Base-by-base conservation (phyloP, 352 stramenopile genomes). In the Phytophthora citricola region DNA sequence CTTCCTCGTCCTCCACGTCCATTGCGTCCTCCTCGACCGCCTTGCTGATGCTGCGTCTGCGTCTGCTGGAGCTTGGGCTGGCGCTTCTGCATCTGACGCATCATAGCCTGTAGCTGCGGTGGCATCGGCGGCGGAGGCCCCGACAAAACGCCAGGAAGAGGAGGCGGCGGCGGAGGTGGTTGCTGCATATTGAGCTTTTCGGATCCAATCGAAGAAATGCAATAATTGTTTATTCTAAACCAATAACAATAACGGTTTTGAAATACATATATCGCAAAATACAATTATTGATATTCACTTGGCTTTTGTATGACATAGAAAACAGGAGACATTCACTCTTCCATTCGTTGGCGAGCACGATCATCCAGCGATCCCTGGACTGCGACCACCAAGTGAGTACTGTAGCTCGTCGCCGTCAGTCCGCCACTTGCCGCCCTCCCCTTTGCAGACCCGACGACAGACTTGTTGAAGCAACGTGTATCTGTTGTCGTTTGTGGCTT, bases 21-120 rank as follows among this genome's bases (percentile, higher is more conserved):
- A 38, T 31, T 24, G 14, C 31, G 29, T 11, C 39, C 65, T 50
- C 64, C 57, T 12, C 65, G 63, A 52, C 66, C 51, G 29, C 48
- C 36, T 39, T 49, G 50, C 45, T 56, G 58, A 1, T 73, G 63
- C n/a, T 71, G 48, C 3, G 70, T 20, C 17, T 20, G 17, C 17
- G 17, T 62, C 46, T 72, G 57, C 63, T 75, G 61, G 41, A 81
- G 66, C 55, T 79, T 80, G 14, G 77, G 77, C 44, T 83, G 68
- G 1, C 49, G 64, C 38, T 76, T n/a, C 20, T 78, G 68, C 78
- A 89, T 76, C 59, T 89, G 79, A 1, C 57, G 66, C 75, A 89
- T 84, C 76, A 89, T 85, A 7, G 45, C 47, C 38, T 85, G 81
- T 2, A 90, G 46, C 14, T 90, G 73, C 20, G 72, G 76, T 12